These are phyloP conservation scores for Phaffia tasmanica DNA, from an alignment of 768 basidiomycete genomes.

Conservation along the genomic window DNA sequence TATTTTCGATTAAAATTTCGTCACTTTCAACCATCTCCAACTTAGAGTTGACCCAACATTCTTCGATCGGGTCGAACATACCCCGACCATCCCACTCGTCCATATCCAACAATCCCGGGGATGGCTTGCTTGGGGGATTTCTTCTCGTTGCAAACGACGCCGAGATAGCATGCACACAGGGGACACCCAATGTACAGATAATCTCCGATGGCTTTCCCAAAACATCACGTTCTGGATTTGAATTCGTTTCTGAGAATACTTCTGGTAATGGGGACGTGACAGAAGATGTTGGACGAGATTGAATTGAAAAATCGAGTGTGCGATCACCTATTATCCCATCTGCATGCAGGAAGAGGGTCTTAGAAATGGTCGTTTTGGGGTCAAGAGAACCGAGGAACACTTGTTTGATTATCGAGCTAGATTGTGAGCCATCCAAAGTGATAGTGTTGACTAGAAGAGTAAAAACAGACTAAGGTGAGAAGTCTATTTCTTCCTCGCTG, in stretches of 20 bases:
- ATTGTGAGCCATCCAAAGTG: constrained; percentile 51
- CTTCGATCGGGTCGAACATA: constrained; percentile 12
- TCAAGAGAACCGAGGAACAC: constrained; percentile 31
- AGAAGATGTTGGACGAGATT: constrained; percentile 9
- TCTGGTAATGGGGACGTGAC: not conserved
- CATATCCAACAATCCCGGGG: constrained; percentile 3
- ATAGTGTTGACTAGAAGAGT: constrained; percentile 35
- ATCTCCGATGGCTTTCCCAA: not conserved
- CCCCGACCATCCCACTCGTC: not conserved
- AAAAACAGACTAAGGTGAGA: not conserved
- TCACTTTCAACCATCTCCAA: constrained; percentile 13
- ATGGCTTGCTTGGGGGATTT: not conserved
- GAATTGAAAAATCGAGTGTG: constrained; percentile 20
- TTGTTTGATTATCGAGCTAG: constrained; percentile 43
- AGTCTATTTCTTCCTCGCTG: not conserved
- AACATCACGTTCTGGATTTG: no score
- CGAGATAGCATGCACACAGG: constrained; percentile 10
- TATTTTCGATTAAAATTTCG: constrained; percentile 8
- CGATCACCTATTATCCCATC: constrained; percentile 10
- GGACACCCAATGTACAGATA: constrained; percentile 7
- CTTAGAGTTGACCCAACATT: not conserved
- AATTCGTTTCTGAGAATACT: not conserved
- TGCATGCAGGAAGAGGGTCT: constrained; percentile 9
- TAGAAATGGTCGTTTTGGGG: constrained; percentile 18
- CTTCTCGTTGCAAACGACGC: constrained; percentile 12